Evolutionary conservation across 2,329 filamentous ascomycete genomes (phyloP).

Genomic region (Aspergillus novoparasiticus): DNA sequence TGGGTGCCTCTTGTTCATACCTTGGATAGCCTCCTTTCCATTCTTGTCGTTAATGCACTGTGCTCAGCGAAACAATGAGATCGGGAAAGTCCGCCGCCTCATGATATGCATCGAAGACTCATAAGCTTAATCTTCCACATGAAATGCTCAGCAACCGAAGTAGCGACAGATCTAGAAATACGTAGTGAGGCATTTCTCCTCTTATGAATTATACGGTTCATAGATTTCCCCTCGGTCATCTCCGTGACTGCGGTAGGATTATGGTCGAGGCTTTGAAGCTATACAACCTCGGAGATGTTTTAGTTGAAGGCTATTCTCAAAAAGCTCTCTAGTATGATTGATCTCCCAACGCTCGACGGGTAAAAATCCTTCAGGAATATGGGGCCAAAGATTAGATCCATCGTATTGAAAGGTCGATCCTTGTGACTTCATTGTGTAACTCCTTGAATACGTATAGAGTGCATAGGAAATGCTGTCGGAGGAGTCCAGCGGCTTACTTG

Average conservation of each 20-base stretch:
- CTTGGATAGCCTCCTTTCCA: too few species aligned
- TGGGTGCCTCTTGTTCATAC: not conserved
- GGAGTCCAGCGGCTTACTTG: not conserved
- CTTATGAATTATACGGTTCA: not conserved
- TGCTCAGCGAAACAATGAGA: not conserved
- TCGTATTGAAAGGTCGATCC: not conserved
- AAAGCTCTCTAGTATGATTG: not conserved
- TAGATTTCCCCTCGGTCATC: not conserved
- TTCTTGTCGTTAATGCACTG: not conserved
- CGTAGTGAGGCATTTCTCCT: not conserved
- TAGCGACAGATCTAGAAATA: not conserved
- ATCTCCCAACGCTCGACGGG: not conserved
- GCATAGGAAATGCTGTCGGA: not conserved
- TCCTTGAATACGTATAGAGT: not conserved
- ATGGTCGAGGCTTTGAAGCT: not conserved
- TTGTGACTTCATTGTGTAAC: not conserved
- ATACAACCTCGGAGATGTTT: not conserved
- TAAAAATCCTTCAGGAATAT: not conserved
- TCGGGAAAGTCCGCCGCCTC: not conserved
- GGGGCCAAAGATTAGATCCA: not conserved
- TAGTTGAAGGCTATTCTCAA: not conserved
- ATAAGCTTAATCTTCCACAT: conserved; percentile 4
- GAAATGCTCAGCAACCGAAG: not conserved
- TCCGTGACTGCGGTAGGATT: not conserved
- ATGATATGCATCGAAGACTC: not conserved